Conservation (phyloP, 1,284 basidiomycete genomes). For the Pseudozyma thailandica region DNA sequence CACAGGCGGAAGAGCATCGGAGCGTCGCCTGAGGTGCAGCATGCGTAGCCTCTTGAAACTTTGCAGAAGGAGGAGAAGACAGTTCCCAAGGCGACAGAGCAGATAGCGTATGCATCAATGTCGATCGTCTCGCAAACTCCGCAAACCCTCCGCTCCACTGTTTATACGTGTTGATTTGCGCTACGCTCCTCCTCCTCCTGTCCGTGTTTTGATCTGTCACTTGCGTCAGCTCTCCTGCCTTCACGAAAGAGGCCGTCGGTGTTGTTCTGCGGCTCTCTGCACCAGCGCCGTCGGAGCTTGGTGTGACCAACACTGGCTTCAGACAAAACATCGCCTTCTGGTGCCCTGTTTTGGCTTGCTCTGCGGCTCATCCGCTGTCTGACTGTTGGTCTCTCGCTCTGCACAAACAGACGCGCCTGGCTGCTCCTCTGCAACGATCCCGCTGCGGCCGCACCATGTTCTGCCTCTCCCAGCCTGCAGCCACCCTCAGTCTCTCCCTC, state of each 20-base stretch:
- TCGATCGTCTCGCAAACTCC: constrained; percentile 31
- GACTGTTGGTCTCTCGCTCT: constrained; percentile 1
- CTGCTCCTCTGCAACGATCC: not conserved
- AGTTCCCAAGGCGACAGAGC: too few species aligned
- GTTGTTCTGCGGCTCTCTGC: constrained; percentile 11
- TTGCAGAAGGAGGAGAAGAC: too few species aligned
- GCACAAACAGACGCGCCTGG: not conserved
- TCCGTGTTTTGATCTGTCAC: constrained; percentile 37
- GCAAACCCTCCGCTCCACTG: constrained; percentile 8
- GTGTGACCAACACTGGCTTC: constrained; percentile 3
- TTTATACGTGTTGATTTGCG: not conserved
- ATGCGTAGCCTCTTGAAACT: not conserved
- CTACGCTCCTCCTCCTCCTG: constrained; percentile 8
- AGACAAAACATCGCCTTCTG: not conserved
- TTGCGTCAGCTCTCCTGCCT: constrained; percentile 3
- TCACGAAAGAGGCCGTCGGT: constrained; percentile 5
- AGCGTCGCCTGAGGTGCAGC: too few species aligned
- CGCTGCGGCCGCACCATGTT: too few species aligned
- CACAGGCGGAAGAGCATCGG: too few species aligned
- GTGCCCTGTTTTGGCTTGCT: constrained; percentile 7
- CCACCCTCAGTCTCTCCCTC: not conserved
- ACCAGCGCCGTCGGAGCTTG: constrained; percentile 9
- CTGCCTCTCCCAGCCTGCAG: not conserved
- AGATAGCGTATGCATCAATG: constrained; percentile 20
- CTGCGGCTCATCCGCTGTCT: not conserved